These are phyloP conservation scores for Exsudoporus frostii DNA, from an alignment of 768 basidiomycete species.

Conservation along the genomic window DNA sequence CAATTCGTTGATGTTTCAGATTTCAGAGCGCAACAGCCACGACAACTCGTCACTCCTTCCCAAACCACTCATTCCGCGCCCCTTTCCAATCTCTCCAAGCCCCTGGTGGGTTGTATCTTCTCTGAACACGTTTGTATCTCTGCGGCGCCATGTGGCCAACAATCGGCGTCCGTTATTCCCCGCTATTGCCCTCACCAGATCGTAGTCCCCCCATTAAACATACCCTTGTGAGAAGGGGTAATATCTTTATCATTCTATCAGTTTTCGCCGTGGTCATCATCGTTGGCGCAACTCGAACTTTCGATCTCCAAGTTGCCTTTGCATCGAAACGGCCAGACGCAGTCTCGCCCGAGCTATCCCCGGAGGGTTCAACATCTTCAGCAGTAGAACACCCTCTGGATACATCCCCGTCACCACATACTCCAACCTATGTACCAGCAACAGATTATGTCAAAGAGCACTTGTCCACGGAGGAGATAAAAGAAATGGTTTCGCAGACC, in stretches of 20 bases:
- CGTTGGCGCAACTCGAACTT: slow-evolving; percentile 7
- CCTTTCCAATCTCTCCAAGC: background rate
- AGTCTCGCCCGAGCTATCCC: background rate
- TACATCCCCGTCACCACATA: background rate
- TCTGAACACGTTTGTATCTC: background rate
- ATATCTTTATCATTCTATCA: slow-evolving; percentile 2
- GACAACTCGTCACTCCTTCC: background rate
- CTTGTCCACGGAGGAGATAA: slow-evolving; percentile 30
- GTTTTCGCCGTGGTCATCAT: slow-evolving; percentile 8
- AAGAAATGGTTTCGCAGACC: slow-evolving; percentile 35
- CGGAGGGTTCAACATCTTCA: background rate
- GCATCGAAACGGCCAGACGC: slow-evolving; percentile 3
- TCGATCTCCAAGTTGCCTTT: slow-evolving; percentile 8
- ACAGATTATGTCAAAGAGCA: slow-evolving; percentile 11
- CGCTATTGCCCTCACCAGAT: slow-evolving; percentile 10
- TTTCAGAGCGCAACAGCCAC: background rate
- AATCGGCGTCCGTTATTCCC: slow-evolving; percentile 7
- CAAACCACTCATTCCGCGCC: background rate
- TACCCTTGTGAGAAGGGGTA: slow-evolving; percentile 4
- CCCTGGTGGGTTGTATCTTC: slow-evolving; percentile 7
- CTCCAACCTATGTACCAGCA: background rate
- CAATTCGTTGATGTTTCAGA: background rate
- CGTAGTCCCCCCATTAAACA: slow-evolving; percentile 2
- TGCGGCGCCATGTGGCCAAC: slow-evolving; percentile 15
- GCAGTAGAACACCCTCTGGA: background rate